phyloP scores from a whole-genome alignment of 768 basidiomycete genomes.

The Russula sp. region DNA sequence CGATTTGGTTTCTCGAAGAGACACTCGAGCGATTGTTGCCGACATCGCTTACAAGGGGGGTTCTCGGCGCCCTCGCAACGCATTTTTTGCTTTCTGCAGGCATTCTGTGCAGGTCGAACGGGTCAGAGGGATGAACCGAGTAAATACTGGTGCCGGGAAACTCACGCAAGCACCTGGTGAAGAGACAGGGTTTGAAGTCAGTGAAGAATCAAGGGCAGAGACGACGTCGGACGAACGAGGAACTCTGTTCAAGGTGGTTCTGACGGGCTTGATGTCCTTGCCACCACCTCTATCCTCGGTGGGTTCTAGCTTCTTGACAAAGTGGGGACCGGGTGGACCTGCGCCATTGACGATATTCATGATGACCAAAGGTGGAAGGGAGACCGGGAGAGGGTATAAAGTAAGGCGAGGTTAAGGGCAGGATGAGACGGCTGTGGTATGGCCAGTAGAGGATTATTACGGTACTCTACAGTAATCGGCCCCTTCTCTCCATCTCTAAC shows the following conservation, averaged over 20 bases:
- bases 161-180: conserved; percentile 75
- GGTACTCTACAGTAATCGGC: not conserved
- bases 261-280: conserved; percentile 70
- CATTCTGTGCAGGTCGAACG: conserved; percentile 58
- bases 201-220: conserved; percentile 26
- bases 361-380: conserved; percentile 11
- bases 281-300: conserved; percentile 41
- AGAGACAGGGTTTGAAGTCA: conserved; percentile 5
- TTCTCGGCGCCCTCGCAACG: conserved; percentile 95
- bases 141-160: conserved; percentile 2
- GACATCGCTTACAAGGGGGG: conserved; percentile 93
- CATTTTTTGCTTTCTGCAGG: conserved; percentile 96
- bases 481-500: not conserved
- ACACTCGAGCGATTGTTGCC: conserved; percentile 86
- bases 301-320: conserved; percentile 62
- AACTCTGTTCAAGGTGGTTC: conserved; percentile 80
- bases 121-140: conserved; percentile 23
- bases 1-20: conserved; percentile 91
- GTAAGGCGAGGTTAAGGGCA: conserved; percentile 22
- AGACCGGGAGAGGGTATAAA: not conserved
- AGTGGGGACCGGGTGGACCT: conserved; percentile 13
- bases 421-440: not conserved
- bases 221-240: conserved; percentile 58
- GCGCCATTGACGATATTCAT: conserved; percentile 31
- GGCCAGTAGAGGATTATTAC: not conserved